Evolutionary conservation across 768 basidiomycete species (phyloP), one percentile per base, ranked within the genome.

Genomic region (Calocybe cyanea): DNA sequence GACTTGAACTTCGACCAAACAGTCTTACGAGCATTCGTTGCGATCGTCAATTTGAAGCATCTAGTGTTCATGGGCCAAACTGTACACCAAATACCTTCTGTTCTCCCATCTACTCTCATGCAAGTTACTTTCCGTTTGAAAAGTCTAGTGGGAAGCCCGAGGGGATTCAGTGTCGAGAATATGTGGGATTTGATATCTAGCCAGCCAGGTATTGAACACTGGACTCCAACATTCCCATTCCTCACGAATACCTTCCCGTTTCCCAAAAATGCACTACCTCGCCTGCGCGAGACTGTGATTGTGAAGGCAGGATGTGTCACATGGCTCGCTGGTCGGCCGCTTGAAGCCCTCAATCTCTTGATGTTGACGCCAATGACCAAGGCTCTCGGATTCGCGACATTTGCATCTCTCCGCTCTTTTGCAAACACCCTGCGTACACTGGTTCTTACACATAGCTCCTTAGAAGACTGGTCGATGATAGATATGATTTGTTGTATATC

Each of bases 21-120:
- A 9, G 41, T 48, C 7, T 39, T 40, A 1, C 13, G 8, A 1
- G 46, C 46, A 6, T 48, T 48, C 33, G 41, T 33, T 24, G 46
- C 46, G 2, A 48, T 48, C 28, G 30, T 48, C 30, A 48, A 48
- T 21, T 25, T 48, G 25, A 48, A 48, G 34, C 46, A 48, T 17
- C 33, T 48, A 14, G 41, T 40, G 13, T 14, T 48, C 13, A 23
- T 48, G 2, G 40, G 46, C 9, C 18, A 5, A 6, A 15, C 33
- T 2, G 7, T 25, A 14, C 14, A 24, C n/a, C 15, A 25, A 8
- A 4, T 30, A n/a, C 32, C 40, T 14, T 36, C 39, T 3, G 7
- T 48, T 6, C 14, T 41, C 9, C 46, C 31, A 15, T 41, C 46
- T 4, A 48, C 46, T 24, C 34, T 48, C 9, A 40, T 14, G 17